phyloP scores from a whole-genome alignment of 345 rosid genomes.

The Ceriops zippeliana region DNA sequence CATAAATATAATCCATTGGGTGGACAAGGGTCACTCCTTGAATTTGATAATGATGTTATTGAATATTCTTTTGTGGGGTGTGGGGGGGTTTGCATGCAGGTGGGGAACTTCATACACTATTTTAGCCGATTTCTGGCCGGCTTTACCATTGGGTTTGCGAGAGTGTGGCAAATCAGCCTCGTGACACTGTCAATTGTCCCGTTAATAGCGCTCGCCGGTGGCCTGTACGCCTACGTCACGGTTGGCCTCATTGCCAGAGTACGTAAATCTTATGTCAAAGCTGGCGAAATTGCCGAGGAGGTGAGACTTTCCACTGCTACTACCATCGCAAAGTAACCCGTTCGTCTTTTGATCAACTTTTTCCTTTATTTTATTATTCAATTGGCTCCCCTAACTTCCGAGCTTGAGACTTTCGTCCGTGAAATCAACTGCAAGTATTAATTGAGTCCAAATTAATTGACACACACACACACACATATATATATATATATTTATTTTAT shows the following conservation, averaged over 20 bases:
- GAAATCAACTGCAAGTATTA: no score
- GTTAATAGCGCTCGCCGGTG: conserved; percentile 89
- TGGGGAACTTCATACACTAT: conserved; percentile 92
- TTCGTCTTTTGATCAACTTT: no score
- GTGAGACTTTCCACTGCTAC: conserved; percentile 27
- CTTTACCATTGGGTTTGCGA: conserved; percentile 72
- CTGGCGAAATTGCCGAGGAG: conserved; percentile 98
- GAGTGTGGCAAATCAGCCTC: conserved; percentile 94
- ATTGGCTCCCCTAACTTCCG: no score
- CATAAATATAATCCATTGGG: not conserved
- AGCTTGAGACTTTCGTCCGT: no score
- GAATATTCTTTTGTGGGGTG: not conserved
- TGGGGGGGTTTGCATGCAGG: conserved; percentile 39
- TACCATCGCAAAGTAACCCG: no score
- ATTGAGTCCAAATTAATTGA: no score
- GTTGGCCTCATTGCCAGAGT: conserved; percentile 76
- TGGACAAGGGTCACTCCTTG: no score
- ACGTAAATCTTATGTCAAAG: conserved; percentile 82
- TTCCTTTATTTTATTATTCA: no score
- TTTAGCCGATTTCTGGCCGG: conserved; percentile 85
- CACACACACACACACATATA: no score
- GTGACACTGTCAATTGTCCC: conserved; percentile 95
- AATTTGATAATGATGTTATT: no score
- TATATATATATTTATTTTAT: no score
- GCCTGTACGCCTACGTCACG: conserved; percentile 74